Percentiles rank a stretch among this genome's conserved stretches.
phyloP scores from a whole-genome alignment of 208 protist species.

The Leishmania lainsoni region DNA sequence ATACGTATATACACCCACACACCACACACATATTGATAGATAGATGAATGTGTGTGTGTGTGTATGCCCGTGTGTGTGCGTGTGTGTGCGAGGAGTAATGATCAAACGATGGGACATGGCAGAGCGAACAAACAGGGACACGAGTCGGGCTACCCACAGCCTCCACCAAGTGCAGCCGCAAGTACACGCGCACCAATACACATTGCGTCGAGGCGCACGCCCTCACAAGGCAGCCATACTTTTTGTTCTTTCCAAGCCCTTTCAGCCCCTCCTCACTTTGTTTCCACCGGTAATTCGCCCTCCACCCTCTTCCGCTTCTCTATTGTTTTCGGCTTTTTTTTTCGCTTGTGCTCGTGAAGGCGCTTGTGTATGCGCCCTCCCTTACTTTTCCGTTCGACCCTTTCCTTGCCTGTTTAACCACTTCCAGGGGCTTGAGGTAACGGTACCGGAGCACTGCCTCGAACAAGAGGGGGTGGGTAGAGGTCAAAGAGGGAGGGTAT shows the following conservation, averaged over 20 bases:
- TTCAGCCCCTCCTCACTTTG: no score
- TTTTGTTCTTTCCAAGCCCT: no score
- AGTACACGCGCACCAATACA: no score
- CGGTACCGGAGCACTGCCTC: neutral
- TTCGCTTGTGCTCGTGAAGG: neutral
- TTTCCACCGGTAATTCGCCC: neutral
- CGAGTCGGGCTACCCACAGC: neutral
- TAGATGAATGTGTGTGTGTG: no score
- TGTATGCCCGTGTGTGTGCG: neutral
- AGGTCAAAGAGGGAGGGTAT: neutral
- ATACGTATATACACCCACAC: constrained; percentile 3
- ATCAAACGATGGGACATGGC: neutral
- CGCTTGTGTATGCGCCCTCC: neutral
- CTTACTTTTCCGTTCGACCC: neutral
- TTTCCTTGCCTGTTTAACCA: neutral
- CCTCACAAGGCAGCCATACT: no score
- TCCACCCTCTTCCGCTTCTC: neutral
- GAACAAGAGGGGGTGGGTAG: neutral
- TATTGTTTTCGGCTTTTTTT: neutral
- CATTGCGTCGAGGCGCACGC: neutral
- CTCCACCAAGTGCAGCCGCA: no score
- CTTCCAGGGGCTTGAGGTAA: neutral
- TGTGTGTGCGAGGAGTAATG: neutral
- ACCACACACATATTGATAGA: no score
- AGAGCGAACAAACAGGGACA: neutral